A percentile compares a stretch with the other conserved stretches of the same genome.
Evolutionary conservation across 441 rosid species (phyloP).

Genomic region (Syzygium malaccense): DNA sequence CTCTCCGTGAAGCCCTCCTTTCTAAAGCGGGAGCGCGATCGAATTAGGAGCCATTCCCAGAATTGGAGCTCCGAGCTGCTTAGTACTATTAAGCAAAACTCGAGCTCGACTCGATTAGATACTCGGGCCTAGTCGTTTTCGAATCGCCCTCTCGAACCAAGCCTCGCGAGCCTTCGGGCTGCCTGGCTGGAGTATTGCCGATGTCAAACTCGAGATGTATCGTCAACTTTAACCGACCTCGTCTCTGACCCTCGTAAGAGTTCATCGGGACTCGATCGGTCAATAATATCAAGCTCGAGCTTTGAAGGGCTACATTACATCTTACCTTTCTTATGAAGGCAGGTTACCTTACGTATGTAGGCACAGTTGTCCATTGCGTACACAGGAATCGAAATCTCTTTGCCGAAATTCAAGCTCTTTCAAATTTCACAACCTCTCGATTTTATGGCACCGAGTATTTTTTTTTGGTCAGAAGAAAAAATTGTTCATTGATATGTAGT

Average conservation of each 20-base stretch:
- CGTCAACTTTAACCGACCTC: no score
- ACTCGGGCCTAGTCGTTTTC: neutral
- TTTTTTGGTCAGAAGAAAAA: no score
- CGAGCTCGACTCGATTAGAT: neutral
- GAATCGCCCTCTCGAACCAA: neutral
- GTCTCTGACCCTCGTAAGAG: neutral
- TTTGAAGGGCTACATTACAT: neutral
- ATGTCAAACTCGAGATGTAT: neutral
- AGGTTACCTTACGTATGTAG: no score
- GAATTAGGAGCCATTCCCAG: neutral
- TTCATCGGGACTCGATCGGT: neutral
- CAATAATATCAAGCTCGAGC: neutral
- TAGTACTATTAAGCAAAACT: neutral
- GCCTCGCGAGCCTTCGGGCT: neutral
- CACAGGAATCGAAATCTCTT: neutral
- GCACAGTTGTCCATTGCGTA: fast-evolving
- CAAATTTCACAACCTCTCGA: neutral
- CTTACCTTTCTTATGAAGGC: no score
- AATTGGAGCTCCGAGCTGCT: neutral
- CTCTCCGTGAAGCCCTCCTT: no score
- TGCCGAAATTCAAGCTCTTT: neutral
- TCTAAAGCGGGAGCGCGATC: neutral
- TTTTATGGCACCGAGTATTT: no score
- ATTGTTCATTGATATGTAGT: no score
- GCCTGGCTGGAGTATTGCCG: neutral